A percentile compares a stretch with the other conserved stretches of the same genome.
Conservation (phyloP, 371 early-diverging fungal species). For the Mortierella sp. region DNA sequence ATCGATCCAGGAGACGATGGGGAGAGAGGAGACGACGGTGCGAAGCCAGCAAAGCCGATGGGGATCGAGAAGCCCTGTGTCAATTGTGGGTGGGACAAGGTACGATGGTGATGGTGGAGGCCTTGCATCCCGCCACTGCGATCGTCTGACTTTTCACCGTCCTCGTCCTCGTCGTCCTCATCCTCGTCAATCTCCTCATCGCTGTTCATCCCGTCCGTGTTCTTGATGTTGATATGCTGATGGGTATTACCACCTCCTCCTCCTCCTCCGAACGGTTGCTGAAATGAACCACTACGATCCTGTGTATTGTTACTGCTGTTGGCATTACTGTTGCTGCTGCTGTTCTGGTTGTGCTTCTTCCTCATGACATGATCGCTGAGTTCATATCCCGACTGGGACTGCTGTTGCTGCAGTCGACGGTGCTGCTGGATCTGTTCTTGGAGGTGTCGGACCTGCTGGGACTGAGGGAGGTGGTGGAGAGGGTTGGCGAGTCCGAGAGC, state of each 20-base stretch:
- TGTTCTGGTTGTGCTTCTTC: constrained; percentile 24
- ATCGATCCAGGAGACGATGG: constrained; percentile 51
- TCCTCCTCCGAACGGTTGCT: constrained; percentile 7
- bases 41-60: constrained; percentile 25
- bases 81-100: constrained; percentile 40
- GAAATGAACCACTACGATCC: constrained; percentile 13
- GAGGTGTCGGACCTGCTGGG: constrained; percentile 47
- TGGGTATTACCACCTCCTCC: constrained; percentile 15
- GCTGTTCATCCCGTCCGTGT: constrained; percentile 36
- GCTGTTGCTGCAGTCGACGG: constrained; percentile 45
- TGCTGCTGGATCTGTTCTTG: constrained; percentile 57
- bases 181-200: constrained; percentile 45
- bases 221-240: constrained; percentile 52
- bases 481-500: constrained; percentile 44
- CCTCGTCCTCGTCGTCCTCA: constrained; percentile 31
- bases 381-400: constrained; percentile 33
- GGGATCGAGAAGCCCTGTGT: constrained; percentile 52
- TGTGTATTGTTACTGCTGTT: constrained; percentile 1
- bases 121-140: constrained; percentile 9
- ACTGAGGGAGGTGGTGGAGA: constrained; percentile 43
- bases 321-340: constrained; percentile 5
- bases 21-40: constrained; percentile 46
- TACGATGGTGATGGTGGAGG: constrained; percentile 43
- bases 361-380: constrained; percentile 30
- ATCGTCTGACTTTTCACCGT: constrained; percentile 3